Base-by-base conservation (phyloP, 1,284 basidiomycete species). In the Irpex sp. region DNA sequence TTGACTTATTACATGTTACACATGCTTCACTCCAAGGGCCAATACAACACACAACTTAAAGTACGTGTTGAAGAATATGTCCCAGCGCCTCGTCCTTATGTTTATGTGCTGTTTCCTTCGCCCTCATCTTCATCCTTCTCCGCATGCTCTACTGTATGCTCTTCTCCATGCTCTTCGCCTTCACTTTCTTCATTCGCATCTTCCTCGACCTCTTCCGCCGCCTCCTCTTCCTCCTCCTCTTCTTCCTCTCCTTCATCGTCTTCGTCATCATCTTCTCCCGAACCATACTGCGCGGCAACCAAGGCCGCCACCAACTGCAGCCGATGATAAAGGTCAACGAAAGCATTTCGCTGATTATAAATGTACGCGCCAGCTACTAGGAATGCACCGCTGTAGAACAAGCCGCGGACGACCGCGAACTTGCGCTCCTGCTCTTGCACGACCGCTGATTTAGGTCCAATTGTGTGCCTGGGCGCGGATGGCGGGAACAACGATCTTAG, bases 371-470 rank as follows among this genome's bases (percentile, higher is more conserved):
- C 66, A 1, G 73, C 65, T 19, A 70, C 72, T 1, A 73, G 67
- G 0, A 75, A 61, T 11, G 72, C 70, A 5, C 74, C 65, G 1
- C 71, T 66, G 46, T 74, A 63, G 72, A 76, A 83, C 7, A 71
- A 68, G 72, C 76, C 77, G 11, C 76, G 72, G 66, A 69, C 74
- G 17, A 73, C 68, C 56, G 66, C 68, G 64, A 76, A 77, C 53
- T 71, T 70, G 57, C 69, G 62, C 37, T 79, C 81, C 13, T 75
- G 49, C 3, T 39, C 57, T 17, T 54, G 33, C 51, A 61, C 49
- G 13, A 26, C 49, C 36, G 17, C 26, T 50, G 54, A 47, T 61
- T 69, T 17, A 13, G 46, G 47, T 11, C 47, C 59, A n/a, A 11
- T 13, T 13, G 39, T 13, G 11, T 58, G 55, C 5, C 57, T 26